Conservation (phyloP, 2,329 filamentous ascomycete species). For the Elsinoe ampelina region DNA sequence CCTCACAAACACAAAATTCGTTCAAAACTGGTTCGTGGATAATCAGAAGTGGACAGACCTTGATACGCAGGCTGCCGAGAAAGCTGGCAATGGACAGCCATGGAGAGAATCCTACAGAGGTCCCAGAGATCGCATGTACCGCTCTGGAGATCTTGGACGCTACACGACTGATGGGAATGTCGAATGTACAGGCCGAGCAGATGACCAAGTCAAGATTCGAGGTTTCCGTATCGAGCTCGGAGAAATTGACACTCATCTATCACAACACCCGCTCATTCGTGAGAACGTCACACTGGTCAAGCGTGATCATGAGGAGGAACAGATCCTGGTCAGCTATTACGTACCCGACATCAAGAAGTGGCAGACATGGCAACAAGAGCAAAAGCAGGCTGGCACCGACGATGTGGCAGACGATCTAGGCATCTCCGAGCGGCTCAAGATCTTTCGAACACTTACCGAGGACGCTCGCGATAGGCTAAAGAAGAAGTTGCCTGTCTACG, state of each 20-base stretch:
- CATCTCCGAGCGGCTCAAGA: slow-evolving; percentile 38
- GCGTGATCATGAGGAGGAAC: slow-evolving; percentile 76
- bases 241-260: slow-evolving; percentile 81
- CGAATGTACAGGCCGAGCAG: slow-evolving; percentile 68
- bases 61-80: slow-evolving; percentile 46
- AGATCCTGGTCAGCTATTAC: slow-evolving; percentile 78
- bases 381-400: slow-evolving; percentile 16
- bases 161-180: slow-evolving; percentile 63
- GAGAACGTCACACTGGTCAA: slow-evolving; percentile 81
- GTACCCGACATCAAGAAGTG: slow-evolving; percentile 73
- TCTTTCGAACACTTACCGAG: slow-evolving; percentile 51
- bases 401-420: slow-evolving; percentile 22
- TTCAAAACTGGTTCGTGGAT: slow-evolving; percentile 80
- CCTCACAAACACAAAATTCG: slow-evolving; percentile 65
- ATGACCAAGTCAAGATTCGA: slow-evolving; percentile 90
- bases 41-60: slow-evolving; percentile 57
- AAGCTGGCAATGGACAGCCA: slow-evolving; percentile 48
- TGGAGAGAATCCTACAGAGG: slow-evolving; percentile 75
- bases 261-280: slow-evolving; percentile 62
- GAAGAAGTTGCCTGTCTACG: slow-evolving; percentile 62
- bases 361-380: slow-evolving; percentile 54
- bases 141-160: slow-evolving; percentile 76
- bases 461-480: slow-evolving; percentile 60
- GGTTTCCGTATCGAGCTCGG: slow-evolving; percentile 92
- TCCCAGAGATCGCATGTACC: slow-evolving; percentile 75